Base-by-base conservation (phyloP, 176 grass and related monocot genomes). In the Carex scoparia region DNA sequence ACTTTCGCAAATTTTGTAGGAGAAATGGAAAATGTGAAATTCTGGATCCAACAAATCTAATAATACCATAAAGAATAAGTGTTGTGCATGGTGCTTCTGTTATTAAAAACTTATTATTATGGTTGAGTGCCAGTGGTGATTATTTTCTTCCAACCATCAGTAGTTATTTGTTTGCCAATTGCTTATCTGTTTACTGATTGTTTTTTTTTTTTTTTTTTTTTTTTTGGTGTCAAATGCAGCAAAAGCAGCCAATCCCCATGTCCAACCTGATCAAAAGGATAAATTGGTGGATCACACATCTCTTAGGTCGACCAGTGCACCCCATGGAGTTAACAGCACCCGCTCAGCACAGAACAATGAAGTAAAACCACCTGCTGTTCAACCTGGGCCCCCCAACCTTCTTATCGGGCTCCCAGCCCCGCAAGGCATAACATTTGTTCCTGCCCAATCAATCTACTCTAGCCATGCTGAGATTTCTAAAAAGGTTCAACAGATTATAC, bases 381-480 rank as follows among this genome's bases (percentile, higher is more conserved):
- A 91, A 88, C 67, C 85, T 88, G 57, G 1, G 4, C 55, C 78
- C 31, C 84, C 84, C 87, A 90, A 84, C 86, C 46, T 84, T 85
- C 68, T 79, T 85, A 81, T 84, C 2, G 94, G 81, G 66, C 88
- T 93, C 59, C 95, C 86, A 77, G 88, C 91, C 84, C 84, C 84
- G 37, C 88, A 87, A 88, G 90, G 87, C 11, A 53, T 82, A 32
- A 37, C 82, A 57, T 81, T 82, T 86, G 79, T 79, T 91, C 82
- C 87, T 51, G 16, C 87, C 74, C 89, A 94, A 89, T 78, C 88
- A 89, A 67, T 38, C 63, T 92, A 91, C 58, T 79, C 79, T 35
- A 82, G 87, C 62, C 93, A 96, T 80, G 88, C 86, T 84, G 97
- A 94, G 56, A 96, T 99, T 85, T 87, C 87, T 7, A 94, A 91